phyloP scores from a whole-genome alignment of 2,329 filamentous ascomycete species.

The Tolypocladium paradoxum region DNA sequence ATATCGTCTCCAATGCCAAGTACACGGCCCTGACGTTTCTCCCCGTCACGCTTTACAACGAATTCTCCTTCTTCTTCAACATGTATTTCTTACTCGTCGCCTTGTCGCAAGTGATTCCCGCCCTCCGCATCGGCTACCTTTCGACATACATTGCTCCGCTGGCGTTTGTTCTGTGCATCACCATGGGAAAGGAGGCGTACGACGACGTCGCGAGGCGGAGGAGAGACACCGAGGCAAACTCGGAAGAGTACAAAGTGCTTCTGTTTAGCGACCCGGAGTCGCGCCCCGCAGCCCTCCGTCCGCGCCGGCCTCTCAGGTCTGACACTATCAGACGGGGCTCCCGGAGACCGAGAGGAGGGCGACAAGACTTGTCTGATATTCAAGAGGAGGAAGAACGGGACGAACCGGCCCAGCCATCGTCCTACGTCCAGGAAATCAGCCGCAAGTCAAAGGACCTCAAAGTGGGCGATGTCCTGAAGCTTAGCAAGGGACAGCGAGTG shows the following conservation, averaged over 20 bases:
- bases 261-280: slow-evolving; percentile 51
- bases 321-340: slow-evolving; percentile 17
- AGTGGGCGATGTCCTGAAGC: slow-evolving; percentile 90
- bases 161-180: slow-evolving; percentile 84
- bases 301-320: slow-evolving; percentile 32
- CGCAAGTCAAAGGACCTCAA: slow-evolving; percentile 82
- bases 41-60: slow-evolving; percentile 90
- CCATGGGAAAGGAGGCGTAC: slow-evolving; percentile 87
- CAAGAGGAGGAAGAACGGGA: slow-evolving; percentile 55
- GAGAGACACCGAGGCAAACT: slow-evolving; percentile 88
- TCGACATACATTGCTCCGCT: slow-evolving; percentile 89
- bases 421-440: slow-evolving; percentile 51
- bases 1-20: slow-evolving; percentile 92
- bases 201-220: slow-evolving; percentile 82
- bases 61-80: slow-evolving; percentile 99
- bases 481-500: slow-evolving; percentile 84
- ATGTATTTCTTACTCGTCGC: slow-evolving; percentile 97
- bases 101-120: slow-evolving; percentile 82
- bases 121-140: slow-evolving; percentile 84
- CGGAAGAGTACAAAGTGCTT: slow-evolving; percentile 75
- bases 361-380: slow-evolving; percentile 47
- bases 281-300: slow-evolving; percentile 26
- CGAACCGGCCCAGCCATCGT: slow-evolving; percentile 29
- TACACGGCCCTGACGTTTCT: slow-evolving; percentile 94
- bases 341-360: slow-evolving; percentile 18